These are phyloP conservation scores for Fraxinus platypoda DNA, from an alignment of 305 asterid species.

Conservation along the genomic window DNA sequence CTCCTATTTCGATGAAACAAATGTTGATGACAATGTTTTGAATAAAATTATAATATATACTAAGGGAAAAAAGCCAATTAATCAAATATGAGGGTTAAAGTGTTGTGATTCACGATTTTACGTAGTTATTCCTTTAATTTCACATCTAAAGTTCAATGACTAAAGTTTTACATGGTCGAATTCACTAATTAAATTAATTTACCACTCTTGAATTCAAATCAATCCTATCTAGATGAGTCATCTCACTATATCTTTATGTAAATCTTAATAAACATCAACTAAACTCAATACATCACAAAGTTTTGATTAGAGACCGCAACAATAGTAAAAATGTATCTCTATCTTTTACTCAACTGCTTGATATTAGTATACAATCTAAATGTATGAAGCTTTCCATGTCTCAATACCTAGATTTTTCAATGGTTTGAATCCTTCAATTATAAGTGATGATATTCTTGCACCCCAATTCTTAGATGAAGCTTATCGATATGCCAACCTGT, in stretches of 20 bases:
- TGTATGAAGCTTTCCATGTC: not conserved
- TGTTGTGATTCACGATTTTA: not conserved
- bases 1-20: not conserved
- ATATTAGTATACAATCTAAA: not conserved
- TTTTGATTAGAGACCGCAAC: not conserved
- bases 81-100: not conserved
- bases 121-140: not conserved
- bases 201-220: not conserved
- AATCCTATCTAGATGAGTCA: not conserved
- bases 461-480: too few species aligned
- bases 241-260: not conserved
- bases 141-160: not conserved
- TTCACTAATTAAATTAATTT: too few species aligned
- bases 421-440: too few species aligned
- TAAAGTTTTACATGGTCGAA: not conserved
- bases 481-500: not conserved
- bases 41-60: too few species aligned
- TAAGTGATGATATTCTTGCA: too few species aligned
- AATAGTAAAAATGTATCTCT: not conserved
- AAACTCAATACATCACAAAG: not conserved
- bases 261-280: not conserved
- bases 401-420: not conserved
- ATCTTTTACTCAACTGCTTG: not conserved
- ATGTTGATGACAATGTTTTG: not conserved
- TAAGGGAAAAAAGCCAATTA: not conserved